A percentile compares a stretch with the other conserved stretches of the same genome.
phyloP scores from a whole-genome alignment of 257 asterid species.

The Pogostemon cablin region DNA sequence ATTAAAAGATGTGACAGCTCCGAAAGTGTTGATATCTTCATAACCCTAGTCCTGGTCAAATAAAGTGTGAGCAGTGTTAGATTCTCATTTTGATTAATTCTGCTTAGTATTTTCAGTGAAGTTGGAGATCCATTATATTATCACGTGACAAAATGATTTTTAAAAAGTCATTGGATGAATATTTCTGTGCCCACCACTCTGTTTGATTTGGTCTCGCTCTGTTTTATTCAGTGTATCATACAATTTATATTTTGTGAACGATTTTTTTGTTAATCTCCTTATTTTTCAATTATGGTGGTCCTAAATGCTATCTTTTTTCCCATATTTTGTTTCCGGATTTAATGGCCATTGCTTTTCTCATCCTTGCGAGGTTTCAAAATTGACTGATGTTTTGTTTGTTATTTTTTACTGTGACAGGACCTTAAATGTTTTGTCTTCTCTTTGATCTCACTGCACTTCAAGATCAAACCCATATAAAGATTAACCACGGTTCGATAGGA shows the following conservation, averaged over 20 bases:
- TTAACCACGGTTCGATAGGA: background rate
- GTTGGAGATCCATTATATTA: slow-evolving; percentile 9
- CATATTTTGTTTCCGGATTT: background rate
- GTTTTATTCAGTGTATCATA: background rate
- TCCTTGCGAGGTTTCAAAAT: background rate
- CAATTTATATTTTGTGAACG: background rate
- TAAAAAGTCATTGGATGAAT: slow-evolving; percentile 1
- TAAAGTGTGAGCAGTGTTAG: background rate
- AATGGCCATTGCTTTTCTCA: background rate
- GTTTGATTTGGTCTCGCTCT: background rate
- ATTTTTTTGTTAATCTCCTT: background rate
- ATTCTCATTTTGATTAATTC: background rate
- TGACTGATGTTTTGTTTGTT: background rate
- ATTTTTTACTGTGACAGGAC: slow-evolving; percentile 59
- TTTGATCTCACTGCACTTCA: slow-evolving; percentile 84
- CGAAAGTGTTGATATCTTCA: too few species aligned
- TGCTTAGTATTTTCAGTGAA: background rate
- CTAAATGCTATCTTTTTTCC: background rate
- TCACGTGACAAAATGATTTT: slow-evolving; percentile 4
- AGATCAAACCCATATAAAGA: slow-evolving; percentile 76
- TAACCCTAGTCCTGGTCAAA: background rate
- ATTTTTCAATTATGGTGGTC: background rate
- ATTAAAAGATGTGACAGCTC: too few species aligned
- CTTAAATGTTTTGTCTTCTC: slow-evolving; percentile 90
- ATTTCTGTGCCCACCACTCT: background rate